Conservation (phyloP, 495 filamentous ascomycete species). For the Amorphotheca resinae region DNA sequence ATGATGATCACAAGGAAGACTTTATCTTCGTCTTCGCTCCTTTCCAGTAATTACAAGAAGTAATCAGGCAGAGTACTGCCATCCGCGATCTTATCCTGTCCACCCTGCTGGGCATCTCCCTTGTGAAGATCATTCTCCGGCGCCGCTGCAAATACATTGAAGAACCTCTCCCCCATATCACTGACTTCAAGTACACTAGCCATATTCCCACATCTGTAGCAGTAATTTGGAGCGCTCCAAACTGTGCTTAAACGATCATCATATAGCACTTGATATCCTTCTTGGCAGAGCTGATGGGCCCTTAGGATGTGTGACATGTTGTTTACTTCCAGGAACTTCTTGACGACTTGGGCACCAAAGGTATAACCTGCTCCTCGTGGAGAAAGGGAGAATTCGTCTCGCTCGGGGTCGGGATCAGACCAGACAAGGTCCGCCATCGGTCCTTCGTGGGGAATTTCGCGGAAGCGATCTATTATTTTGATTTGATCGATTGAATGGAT, state of each 20-base stretch:
- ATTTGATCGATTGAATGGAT: conserved; percentile 99
- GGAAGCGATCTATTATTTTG: conserved; percentile 97
- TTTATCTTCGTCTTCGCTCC: neutral
- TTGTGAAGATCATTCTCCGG: conserved; percentile 91
- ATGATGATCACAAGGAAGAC: conserved; percentile 43
- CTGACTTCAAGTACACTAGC: conserved; percentile 93
- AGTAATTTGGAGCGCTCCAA: conserved; percentile 96
- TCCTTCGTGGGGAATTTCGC: conserved; percentile 95
- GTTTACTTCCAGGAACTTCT: conserved; percentile 95
- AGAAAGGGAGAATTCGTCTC: conserved; percentile 90
- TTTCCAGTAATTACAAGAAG: conserved; percentile 30
- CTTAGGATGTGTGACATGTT: conserved; percentile 92
- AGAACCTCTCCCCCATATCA: conserved; percentile 79
- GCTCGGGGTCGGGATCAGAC: conserved; percentile 91
- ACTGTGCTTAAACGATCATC: conserved; percentile 91
- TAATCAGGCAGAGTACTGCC: conserved; percentile 42
- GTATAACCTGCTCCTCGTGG: conserved; percentile 93
- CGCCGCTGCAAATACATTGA: conserved; percentile 94
- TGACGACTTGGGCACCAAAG: conserved; percentile 92
- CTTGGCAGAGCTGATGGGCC: conserved; percentile 93
- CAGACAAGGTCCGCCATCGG: conserved; percentile 99
- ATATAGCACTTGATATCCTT: conserved; percentile 91
- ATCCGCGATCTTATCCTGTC: conserved; percentile 35
- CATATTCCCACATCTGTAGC: conserved; percentile 92
- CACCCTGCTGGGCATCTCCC: conserved; percentile 53